phyloP scores from a whole-genome alignment of 2,329 filamentous ascomycete genomes.

The Sclerotinia minor region DNA sequence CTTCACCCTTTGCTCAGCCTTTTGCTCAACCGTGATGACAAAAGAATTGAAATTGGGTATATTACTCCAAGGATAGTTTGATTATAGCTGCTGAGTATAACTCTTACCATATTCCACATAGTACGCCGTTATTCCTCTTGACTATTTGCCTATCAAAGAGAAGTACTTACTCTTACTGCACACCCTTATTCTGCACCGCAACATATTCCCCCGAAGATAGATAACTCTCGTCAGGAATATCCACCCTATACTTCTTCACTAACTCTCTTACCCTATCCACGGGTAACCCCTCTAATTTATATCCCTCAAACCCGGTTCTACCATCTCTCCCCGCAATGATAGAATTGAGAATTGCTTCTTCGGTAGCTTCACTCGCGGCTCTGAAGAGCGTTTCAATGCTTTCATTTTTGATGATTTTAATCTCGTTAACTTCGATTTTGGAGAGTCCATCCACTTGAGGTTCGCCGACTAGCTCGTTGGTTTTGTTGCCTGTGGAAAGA shows the following conservation, averaged over 20 bases:
- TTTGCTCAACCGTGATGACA: no score
- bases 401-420: slow-evolving; percentile 56
- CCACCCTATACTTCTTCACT: slow-evolving; percentile 31
- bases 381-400: slow-evolving; percentile 63
- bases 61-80: no score
- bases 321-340: slow-evolving; percentile 59
- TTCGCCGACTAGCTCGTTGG: slow-evolving; percentile 34
- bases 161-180: neutral
- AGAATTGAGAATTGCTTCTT: slow-evolving; percentile 66
- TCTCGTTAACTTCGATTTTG: slow-evolving; percentile 46
- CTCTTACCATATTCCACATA: no score
- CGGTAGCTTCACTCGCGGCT: slow-evolving; percentile 60
- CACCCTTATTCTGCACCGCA: slow-evolving; percentile 2
- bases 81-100: neutral
- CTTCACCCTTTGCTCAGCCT: no score
- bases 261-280: slow-evolving; percentile 42
- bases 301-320: slow-evolving; percentile 54
- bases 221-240: slow-evolving; percentile 21
- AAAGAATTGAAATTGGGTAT: no score
- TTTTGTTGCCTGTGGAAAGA: slow-evolving; percentile 59
- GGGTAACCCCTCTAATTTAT: slow-evolving; percentile 52
- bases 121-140: no score
- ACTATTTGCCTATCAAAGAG: no score
- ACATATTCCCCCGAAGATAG: neutral
- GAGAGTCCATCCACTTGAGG: slow-evolving; percentile 35